phyloP scores from a whole-genome alignment of 1,139 yeast genomes.

The Suhomyces coccinellae region DNA sequence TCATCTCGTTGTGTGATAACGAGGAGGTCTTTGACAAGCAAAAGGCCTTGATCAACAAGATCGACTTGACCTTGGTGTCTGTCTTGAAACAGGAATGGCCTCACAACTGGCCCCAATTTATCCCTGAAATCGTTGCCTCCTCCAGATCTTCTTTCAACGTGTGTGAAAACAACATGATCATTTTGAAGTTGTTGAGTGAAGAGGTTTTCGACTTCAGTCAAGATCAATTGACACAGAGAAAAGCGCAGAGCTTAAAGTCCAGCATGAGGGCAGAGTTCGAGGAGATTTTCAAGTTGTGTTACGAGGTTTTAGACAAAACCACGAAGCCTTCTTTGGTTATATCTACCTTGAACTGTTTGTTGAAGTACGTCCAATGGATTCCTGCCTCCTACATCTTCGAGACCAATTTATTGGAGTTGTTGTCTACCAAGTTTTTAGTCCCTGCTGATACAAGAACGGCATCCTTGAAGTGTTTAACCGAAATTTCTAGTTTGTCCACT shows the following conservation, averaged over 20 bases:
- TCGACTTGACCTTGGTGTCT: slow-evolving; percentile 90
- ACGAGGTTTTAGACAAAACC: slow-evolving; percentile 88
- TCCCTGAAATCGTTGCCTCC: slow-evolving; percentile 87
- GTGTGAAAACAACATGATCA: slow-evolving; percentile 96
- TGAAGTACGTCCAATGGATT: slow-evolving; percentile 92
- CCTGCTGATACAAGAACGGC: slow-evolving; percentile 82
- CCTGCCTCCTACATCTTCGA: slow-evolving; percentile 88
- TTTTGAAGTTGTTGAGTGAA: slow-evolving; percentile 83
- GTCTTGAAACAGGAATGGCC: slow-evolving; percentile 99
- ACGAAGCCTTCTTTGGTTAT: slow-evolving; percentile 76
- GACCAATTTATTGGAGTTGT: slow-evolving; percentile 71
- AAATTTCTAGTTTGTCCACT: slow-evolving; percentile 69
- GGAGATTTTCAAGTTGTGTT: slow-evolving; percentile 89
- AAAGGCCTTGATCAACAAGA: slow-evolving; percentile 85
- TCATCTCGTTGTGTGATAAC: slow-evolving; percentile 85
- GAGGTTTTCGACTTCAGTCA: slow-evolving; percentile 94
- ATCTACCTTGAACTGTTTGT: slow-evolving; percentile 81
- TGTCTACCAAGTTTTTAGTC: slow-evolving; percentile 73
- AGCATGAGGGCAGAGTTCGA: slow-evolving; percentile 90
- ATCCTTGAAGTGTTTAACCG: slow-evolving; percentile 89
- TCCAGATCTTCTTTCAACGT: slow-evolving; percentile 86
- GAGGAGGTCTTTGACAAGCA: slow-evolving; percentile 74
- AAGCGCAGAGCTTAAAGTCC: slow-evolving; percentile 76
- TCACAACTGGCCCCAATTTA: slow-evolving; percentile 94
- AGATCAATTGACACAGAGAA: slow-evolving; percentile 95